phyloP scores from a whole-genome alignment of 345 rosid genomes.

The Dipteronia sinensis region DNA sequence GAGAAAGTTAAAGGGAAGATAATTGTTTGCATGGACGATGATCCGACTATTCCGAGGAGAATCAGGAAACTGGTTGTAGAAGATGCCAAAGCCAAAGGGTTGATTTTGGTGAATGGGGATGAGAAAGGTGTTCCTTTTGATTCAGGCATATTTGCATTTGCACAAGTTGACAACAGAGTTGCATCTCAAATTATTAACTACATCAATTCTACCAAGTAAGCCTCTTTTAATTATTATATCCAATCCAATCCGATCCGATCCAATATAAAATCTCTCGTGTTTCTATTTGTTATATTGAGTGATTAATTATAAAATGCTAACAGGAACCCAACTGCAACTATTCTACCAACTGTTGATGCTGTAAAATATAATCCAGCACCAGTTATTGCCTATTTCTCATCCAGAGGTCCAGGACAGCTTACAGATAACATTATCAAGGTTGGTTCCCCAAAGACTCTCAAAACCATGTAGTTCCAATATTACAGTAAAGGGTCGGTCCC shows the following conservation, averaged over 20 bases:
- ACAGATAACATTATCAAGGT: conserved; percentile 88
- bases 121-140: conserved; percentile 50
- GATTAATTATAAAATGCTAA: too few species aligned
- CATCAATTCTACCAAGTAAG: conserved; percentile 62
- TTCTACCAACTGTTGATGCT: conserved; percentile 48
- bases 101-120: conserved; percentile 54
- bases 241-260: neutral
- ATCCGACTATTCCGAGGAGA: conserved; percentile 31
- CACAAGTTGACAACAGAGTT: conserved; percentile 46
- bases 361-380: conserved; percentile 65
- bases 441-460: too few species aligned
- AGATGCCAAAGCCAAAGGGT: conserved; percentile 64
- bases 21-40: conserved; percentile 54
- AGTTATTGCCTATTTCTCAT: conserved; percentile 73
- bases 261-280: neutral
- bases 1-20: conserved; percentile 62
- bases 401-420: conserved; percentile 69
- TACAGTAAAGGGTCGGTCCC: too few species aligned
- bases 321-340: conserved; percentile 63
- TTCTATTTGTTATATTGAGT: neutral
- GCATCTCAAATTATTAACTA: conserved; percentile 58
- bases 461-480: too few species aligned
- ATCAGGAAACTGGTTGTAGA: conserved; percentile 58
- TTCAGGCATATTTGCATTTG: conserved; percentile 60
- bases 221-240: neutral